Evolutionary conservation across 345 rosid genomes (phyloP), one percentile per base, ranked within the genome.

Genomic region (Citropsis articulata): DNA sequence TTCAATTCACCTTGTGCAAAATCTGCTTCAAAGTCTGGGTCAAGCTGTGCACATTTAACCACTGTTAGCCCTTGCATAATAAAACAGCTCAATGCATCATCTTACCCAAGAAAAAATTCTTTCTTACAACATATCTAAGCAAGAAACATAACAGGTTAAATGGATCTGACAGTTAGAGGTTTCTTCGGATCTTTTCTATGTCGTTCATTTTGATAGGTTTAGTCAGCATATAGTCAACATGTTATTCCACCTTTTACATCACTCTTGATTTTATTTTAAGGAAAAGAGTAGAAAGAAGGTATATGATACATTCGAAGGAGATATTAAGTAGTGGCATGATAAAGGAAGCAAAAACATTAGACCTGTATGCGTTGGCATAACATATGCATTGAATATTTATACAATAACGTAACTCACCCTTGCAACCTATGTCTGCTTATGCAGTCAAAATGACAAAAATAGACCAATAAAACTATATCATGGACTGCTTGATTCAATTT

Each of bases 1-100:
- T 82, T 86, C 85, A 89, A 77, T 83, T 91, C 94, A 42, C 94
- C 95, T 75, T 84, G 87, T 38, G 95, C 88, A 83, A 90, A 88
- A 78, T 86, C 89, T 24, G 83, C 91, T 77, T 69, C 90, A 40
- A 81, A 88, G 38, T 84, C 91, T 14, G 87, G 89, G 72, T 90
- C 94, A 79, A 90, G 83, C 98, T 95, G 90, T 84, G 77, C 19
- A 55, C 45, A 21, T n/a, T 73, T 24, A 75, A 63, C 35, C 33
- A 33, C 14, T 38, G 71, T 80, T n/a, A 85, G 57, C 59, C 65
- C 76, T 56, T 28, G 62, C 19, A 59, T 36, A 76, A 30, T 53
- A 71, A 71, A 63, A 70, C 28, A 8, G 53, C 36, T 38, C 35
- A 30, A 53, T 31, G 9, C 61, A 79, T 3, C 42, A 35, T 14